A percentile compares a stretch with the other conserved stretches of the same genome.
Evolutionary conservation across 2,329 filamentous ascomycete species (phyloP).

Genomic region (Stemphylium beticola): DNA sequence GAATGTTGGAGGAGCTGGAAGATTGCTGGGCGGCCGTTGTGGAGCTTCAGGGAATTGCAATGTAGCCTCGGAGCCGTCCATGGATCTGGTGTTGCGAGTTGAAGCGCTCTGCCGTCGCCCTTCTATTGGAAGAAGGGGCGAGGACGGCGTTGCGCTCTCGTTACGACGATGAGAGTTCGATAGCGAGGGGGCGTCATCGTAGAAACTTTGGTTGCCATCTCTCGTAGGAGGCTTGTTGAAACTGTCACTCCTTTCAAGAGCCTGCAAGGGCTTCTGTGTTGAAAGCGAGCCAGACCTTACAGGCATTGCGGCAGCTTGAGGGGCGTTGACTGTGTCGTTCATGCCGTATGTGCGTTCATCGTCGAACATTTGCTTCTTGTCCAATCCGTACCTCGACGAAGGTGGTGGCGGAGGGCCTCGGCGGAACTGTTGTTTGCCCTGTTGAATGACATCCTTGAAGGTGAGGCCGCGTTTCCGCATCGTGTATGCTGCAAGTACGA

Average conservation of each 20-base stretch:
- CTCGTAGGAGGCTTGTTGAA: slow-evolving; percentile 28
- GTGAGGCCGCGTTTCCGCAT: slow-evolving; percentile 48
- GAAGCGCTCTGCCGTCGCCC: slow-evolving; percentile 34
- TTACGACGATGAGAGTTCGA: slow-evolving; percentile 39
- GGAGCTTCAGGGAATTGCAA: slow-evolving; percentile 30
- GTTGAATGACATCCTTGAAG: slow-evolving; percentile 36
- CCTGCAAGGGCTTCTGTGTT: slow-evolving; percentile 38
- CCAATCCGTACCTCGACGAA: slow-evolving; percentile 30
- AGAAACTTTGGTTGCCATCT: slow-evolving; percentile 29
- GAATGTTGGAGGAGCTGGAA: slow-evolving; percentile 46
- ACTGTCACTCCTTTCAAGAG: slow-evolving; percentile 39
- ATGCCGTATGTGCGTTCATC: slow-evolving; percentile 34
- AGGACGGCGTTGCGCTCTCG: slow-evolving; percentile 41
- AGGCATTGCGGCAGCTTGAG: slow-evolving; percentile 26
- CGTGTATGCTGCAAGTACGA: slow-evolving; percentile 44
- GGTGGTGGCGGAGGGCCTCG: slow-evolving; percentile 31
- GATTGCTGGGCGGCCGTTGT: slow-evolving; percentile 22
- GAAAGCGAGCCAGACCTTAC: slow-evolving; percentile 36
- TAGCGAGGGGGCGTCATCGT: slow-evolving; percentile 31
- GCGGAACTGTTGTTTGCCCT: slow-evolving; percentile 30
- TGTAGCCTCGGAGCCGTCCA: slow-evolving; percentile 30
- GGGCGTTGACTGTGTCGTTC: slow-evolving; percentile 33
- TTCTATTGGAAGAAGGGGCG: slow-evolving; percentile 39
- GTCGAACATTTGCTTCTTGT: slow-evolving; percentile 32
- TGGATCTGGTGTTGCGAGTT: slow-evolving; percentile 41